A percentile compares a stretch with the other conserved stretches of the same genome.
These are phyloP conservation scores for Coemansia interrupta DNA, from an alignment of 192 early-diverging fungal genomes.

Conservation along the genomic window DNA sequence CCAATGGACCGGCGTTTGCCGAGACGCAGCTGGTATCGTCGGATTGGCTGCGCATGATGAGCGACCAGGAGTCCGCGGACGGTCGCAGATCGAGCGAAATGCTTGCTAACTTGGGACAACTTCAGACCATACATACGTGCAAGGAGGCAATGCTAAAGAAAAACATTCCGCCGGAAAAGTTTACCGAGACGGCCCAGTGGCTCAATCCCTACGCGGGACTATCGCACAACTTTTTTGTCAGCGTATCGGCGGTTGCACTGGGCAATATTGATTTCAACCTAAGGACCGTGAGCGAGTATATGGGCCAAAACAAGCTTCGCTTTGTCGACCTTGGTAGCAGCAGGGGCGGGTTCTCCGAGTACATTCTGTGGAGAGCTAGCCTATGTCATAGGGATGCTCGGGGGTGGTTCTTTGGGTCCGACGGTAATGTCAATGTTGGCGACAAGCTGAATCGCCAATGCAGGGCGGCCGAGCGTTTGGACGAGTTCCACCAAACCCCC, in stretches of 20 bases:
- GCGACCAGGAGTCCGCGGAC: conserved; percentile 19
- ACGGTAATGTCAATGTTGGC: neutral
- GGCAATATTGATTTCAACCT: conserved; percentile 30
- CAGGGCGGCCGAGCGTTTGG: neutral
- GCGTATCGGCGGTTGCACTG: conserved; percentile 18
- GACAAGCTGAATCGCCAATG: conserved; percentile 3
- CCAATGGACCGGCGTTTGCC: conserved; percentile 9
- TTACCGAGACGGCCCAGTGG: neutral
- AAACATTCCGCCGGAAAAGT: neutral
- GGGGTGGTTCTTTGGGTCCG: conserved; percentile 38
- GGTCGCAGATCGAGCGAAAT: conserved; percentile 20
- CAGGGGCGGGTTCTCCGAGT: conserved; percentile 17
- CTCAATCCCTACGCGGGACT: conserved; percentile 25
- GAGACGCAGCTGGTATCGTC: conserved; percentile 13
- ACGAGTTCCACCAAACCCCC: neutral
- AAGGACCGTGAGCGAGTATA: conserved; percentile 19
- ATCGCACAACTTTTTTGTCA: neutral
- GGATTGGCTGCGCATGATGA: conserved; percentile 46
- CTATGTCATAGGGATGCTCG: neutral
- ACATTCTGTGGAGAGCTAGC: conserved; percentile 28
- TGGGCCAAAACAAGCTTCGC: neutral
- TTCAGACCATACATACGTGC: conserved; percentile 8
- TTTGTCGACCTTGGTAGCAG: conserved; percentile 38
- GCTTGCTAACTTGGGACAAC: conserved; percentile 15
- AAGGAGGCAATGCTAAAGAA: conserved; percentile 1